Percentiles rank a stretch among this genome's conserved stretches.
Evolutionary conservation across 495 filamentous ascomycete genomes (phyloP).

Genomic region (Penicillium simplicissimum): DNA sequence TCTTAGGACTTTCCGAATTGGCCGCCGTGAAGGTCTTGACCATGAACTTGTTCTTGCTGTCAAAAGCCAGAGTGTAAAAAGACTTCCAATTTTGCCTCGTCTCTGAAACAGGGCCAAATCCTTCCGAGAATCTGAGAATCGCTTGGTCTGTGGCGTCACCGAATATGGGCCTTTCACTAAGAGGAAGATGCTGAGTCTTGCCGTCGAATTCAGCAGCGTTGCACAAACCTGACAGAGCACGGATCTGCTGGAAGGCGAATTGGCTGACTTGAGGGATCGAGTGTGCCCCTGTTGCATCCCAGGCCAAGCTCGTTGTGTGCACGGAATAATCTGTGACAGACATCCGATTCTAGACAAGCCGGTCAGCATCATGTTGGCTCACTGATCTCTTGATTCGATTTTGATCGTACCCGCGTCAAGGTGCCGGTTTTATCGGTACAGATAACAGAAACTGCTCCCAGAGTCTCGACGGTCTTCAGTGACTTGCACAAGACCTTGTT

Average conservation of each 20-base stretch:
- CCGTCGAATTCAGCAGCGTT: slow-evolving; percentile 69
- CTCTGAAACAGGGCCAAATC: slow-evolving; percentile 42
- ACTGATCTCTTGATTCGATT: neutral
- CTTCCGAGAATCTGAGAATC: slow-evolving; percentile 63
- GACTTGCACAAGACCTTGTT: slow-evolving; percentile 67
- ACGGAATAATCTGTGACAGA: slow-evolving; percentile 52
- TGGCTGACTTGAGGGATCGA: slow-evolving; percentile 14
- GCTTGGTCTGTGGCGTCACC: slow-evolving; percentile 73
- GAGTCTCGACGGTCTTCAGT: slow-evolving; percentile 67
- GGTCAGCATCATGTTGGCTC: neutral
- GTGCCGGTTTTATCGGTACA: slow-evolving; percentile 74
- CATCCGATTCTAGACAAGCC: slow-evolving; percentile 54
- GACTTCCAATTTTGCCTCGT: slow-evolving; percentile 54
- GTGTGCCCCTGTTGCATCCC: slow-evolving; percentile 42
- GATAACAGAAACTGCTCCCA: slow-evolving; percentile 66
- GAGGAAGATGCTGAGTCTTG: slow-evolving; percentile 47
- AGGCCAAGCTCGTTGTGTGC: slow-evolving; percentile 25
- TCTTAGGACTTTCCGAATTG: neutral
- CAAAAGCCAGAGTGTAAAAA: slow-evolving; percentile 64
- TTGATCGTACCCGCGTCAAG: slow-evolving; percentile 51
- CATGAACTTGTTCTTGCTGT: slow-evolving; percentile 78
- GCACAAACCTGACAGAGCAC: slow-evolving; percentile 57
- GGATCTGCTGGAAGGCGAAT: slow-evolving; percentile 47
- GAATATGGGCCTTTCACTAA: slow-evolving; percentile 56
- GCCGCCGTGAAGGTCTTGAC: slow-evolving; percentile 32